Evolutionary conservation across 106 monocot genomes (phyloP).

Genomic region (Triglochin maritima): DNA sequence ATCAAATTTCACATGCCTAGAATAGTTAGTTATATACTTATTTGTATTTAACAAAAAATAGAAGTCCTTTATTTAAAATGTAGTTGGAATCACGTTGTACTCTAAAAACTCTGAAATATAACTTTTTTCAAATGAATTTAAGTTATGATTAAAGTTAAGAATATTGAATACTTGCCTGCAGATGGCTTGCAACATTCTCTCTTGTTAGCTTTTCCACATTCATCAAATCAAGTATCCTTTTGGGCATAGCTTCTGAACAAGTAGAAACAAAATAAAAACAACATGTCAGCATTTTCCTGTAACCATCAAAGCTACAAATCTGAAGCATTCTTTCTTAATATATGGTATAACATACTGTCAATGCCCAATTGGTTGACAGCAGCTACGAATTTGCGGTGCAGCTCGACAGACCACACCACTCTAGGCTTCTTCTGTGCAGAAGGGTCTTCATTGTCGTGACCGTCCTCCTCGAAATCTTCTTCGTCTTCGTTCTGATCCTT

Average conservation of each 20-base stretch:
- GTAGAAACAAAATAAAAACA: neutral
- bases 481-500: constrained; percentile 48
- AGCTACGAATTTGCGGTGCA: constrained; percentile 65
- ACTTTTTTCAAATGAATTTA: neutral
- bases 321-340: too few relatives aligned
- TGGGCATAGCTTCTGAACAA: constrained; percentile 55
- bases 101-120: neutral
- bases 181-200: constrained; percentile 70
- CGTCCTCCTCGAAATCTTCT: constrained; percentile 30
- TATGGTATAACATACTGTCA: constrained; percentile 39
- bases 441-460: constrained; percentile 43
- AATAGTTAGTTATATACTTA: neutral
- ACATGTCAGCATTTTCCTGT: neutral
- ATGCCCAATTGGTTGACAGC: constrained; percentile 63
- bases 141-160: neutral
- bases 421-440: constrained; percentile 62
- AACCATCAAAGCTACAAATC: neutral
- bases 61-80: too few relatives aligned
- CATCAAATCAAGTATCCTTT: constrained; percentile 62
- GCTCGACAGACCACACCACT: constrained; percentile 75
- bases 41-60: too few relatives aligned
- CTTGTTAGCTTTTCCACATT: constrained; percentile 62
- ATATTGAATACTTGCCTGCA: constrained; percentile 28
- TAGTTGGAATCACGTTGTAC: too few relatives aligned
- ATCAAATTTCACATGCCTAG: neutral